Percentiles rank a stretch among this genome's conserved stretches.
phyloP scores from a whole-genome alignment of 1,284 basidiomycete genomes.

The Bondarzewia mesenterica region DNA sequence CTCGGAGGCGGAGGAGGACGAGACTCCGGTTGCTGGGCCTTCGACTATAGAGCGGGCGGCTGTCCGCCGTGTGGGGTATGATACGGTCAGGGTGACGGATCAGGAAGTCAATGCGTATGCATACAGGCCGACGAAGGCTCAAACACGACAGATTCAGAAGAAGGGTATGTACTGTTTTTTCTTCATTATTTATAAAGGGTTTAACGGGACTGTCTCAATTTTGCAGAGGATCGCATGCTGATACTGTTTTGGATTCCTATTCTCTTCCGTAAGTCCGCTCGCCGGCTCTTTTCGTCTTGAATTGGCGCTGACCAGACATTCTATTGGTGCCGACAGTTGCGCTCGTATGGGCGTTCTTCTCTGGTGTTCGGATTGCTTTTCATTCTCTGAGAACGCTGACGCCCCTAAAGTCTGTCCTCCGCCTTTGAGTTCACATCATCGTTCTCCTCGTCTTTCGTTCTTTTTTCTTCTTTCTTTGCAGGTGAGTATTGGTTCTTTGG shows the following conservation, averaged over 20 bases:
- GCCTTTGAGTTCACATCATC: constrained; percentile 24
- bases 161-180: constrained; percentile 49
- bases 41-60: constrained; percentile 11
- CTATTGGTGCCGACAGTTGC: constrained; percentile 45
- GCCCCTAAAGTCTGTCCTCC: constrained; percentile 36
- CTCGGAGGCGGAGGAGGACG: constrained; percentile 12
- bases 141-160: constrained; percentile 48
- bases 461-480: not conserved
- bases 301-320: constrained; percentile 7
- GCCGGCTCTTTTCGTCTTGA: constrained; percentile 1
- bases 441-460: not conserved
- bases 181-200: constrained; percentile 5
- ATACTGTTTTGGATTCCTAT: constrained; percentile 93
- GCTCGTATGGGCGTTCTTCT: constrained; percentile 57
- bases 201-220: constrained; percentile 5
- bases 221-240: constrained; percentile 84
- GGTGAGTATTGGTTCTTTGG: too few species aligned
- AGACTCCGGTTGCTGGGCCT: constrained; percentile 9
- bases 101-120: constrained; percentile 61
- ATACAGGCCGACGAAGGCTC: constrained; percentile 49
- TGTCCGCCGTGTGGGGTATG: constrained; percentile 40
- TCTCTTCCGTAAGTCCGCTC: constrained; percentile 54
- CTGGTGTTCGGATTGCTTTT: constrained; percentile 47
- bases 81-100: constrained; percentile 40
- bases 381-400: constrained; percentile 44